phyloP scores from a whole-genome alignment of 129 eudicot genomes.

The Sambucus nigra region DNA sequence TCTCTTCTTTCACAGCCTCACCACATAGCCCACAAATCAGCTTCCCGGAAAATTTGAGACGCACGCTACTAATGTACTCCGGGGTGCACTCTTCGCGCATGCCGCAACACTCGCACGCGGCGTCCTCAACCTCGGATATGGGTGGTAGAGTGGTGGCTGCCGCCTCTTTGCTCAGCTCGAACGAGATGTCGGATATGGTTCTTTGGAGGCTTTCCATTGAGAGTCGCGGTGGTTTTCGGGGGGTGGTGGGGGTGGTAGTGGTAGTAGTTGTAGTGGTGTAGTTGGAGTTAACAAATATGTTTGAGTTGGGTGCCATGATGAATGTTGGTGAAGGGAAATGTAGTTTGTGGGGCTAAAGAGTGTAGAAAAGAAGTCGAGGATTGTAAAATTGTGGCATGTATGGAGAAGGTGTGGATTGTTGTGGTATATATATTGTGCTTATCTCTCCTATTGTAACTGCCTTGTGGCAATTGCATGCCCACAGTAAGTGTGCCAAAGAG shows the following conservation, averaged over 20 bases:
- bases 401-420: slow-evolving; percentile 10
- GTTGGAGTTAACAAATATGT: slow-evolving; percentile 20
- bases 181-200: slow-evolving; percentile 73
- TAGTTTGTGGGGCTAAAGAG: background rate
- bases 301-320: slow-evolving; percentile 51
- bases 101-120: slow-evolving; percentile 96
- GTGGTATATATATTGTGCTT: slow-evolving; percentile 29
- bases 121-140: slow-evolving; percentile 76
- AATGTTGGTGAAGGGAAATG: background rate
- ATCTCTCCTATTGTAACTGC: slow-evolving; percentile 13
- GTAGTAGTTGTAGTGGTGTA: slow-evolving; percentile 1
- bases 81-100: slow-evolving; percentile 86
- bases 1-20: slow-evolving; percentile 86
- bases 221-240: slow-evolving; percentile 43
- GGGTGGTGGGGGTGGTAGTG: slow-evolving; percentile 5
- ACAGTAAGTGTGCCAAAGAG: background rate
- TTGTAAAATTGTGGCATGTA: background rate
- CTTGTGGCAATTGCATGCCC: slow-evolving; percentile 14
- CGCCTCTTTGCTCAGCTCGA: slow-evolving; percentile 48
- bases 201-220: slow-evolving; percentile 62
- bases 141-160: slow-evolving; percentile 32
- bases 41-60: slow-evolving; percentile 51
- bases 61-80: slow-evolving; percentile 49
- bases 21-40: slow-evolving; percentile 79
- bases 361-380: slow-evolving; percentile 1